A percentile compares a stretch with the other conserved stretches of the same genome.
phyloP scores from a whole-genome alignment of 176 grass and related monocot genomes.

The Poa pratensis region DNA sequence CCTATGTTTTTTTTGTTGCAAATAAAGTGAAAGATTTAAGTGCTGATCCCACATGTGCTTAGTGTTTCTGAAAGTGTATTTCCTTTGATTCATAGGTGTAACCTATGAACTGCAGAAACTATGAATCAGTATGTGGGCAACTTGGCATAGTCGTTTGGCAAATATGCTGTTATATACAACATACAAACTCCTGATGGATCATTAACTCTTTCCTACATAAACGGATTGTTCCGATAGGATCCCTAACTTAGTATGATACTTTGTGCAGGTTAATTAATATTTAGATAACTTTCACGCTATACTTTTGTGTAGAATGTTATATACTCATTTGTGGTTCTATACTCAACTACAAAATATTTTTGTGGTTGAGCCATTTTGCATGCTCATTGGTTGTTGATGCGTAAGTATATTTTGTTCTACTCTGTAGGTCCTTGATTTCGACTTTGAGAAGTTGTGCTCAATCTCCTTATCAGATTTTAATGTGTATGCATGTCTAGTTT shows the following conservation, averaged over 20 bases:
- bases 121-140: not conserved
- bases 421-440: constrained; percentile 90
- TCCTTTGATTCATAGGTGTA: not conserved
- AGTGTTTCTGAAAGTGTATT: not conserved
- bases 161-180: not conserved
- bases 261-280: not conserved
- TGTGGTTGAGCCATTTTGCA: not conserved
- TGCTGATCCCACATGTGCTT: not conserved
- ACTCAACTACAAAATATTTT: too few relatives aligned
- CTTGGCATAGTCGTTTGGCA: not conserved
- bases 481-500: constrained; percentile 88
- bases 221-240: not conserved
- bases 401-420: not conserved
- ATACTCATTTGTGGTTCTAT: not conserved
- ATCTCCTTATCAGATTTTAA: constrained; percentile 88
- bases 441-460: constrained; percentile 96
- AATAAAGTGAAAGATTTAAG: not conserved
- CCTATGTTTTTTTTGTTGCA: not conserved
- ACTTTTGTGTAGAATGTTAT: not conserved
- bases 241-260: not conserved
- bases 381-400: constrained; percentile 2
- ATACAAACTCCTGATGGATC: not conserved
- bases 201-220: not conserved
- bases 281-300: not conserved
- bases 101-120: not conserved